Evolutionary conservation across 306 rosid species (phyloP), one percentile per base, ranked within the genome.

Genomic region (Sesbania bispinosa): DNA sequence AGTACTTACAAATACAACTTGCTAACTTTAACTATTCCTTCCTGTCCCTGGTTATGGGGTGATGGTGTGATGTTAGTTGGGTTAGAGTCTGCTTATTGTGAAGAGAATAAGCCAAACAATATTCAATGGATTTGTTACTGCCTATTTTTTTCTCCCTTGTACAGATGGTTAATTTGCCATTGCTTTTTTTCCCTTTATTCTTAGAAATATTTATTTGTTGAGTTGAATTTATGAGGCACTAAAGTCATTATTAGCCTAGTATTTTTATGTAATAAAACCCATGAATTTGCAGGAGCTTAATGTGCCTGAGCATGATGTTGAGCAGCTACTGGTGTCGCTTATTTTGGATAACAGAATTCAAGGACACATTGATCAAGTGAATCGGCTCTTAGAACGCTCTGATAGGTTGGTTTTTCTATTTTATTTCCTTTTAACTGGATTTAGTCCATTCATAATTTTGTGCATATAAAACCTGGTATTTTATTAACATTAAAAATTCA

Each of bases 361-460:
- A 76, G 97, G 98, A 45, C 96, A 94, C 82, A 94, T 94, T 57
- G 98, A 90, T 82, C 98, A 94, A 83, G 98, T 94, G 58, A 94
- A 94, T 80, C 80, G 97, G 84, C 90, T 94, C 16, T 81, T 94
- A 55, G 98, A 94, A 82, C 92, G 99, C 39, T 90, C 93, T 27
- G 88, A 89, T 79, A 89, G 95, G 99, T 87, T 18, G 55, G 43
- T 26, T 63, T 36, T 43, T 67, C 65, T 35, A n/a, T 26, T 33
- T 57, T 9, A 16, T 0, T 68, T 52, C 20, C 21, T 2, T 55
- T 68, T 50, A 4, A 54, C 63, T 29, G 24, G 39, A 63, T 36
- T 62, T 30, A 19, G 29, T 43, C 35, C 33, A n/a, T 20, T 69
- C 20, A 10, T 24, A 48, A 48, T 19, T 51, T 60, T 50, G 67